A percentile compares a stretch with the other conserved stretches of the same genome.
phyloP scores from a whole-genome alignment of 202 grass and related monocot genomes.

The Elaeis oleifera region DNA sequence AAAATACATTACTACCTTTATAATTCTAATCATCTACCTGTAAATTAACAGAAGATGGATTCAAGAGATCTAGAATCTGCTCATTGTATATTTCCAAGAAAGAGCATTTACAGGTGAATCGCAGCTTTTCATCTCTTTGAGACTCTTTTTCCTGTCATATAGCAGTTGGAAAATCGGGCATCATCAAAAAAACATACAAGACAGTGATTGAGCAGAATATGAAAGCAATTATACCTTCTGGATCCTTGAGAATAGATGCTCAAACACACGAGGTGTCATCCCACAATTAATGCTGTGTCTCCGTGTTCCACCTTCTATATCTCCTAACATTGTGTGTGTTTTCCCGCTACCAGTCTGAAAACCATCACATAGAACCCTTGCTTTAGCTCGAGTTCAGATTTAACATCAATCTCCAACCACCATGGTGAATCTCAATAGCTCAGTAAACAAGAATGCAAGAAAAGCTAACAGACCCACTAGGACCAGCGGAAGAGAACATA shows the following conservation, averaged over 20 bases:
- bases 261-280: slow-evolving; percentile 97
- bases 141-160: slow-evolving; percentile 75
- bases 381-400: too few relatives aligned
- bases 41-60: slow-evolving; percentile 73
- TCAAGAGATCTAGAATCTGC: slow-evolving; percentile 84
- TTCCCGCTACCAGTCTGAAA: slow-evolving; percentile 95
- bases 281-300: slow-evolving; percentile 85
- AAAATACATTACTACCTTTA: neutral
- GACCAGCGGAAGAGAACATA: too few relatives aligned
- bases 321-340: slow-evolving; percentile 96
- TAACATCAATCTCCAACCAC: too few relatives aligned
- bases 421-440: too few relatives aligned
- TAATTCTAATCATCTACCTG: slow-evolving; percentile 43
- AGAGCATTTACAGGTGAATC: slow-evolving; percentile 92
- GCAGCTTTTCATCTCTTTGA: slow-evolving; percentile 74
- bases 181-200: neutral
- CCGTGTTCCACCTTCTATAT: slow-evolving; percentile 84
- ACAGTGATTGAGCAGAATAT: slow-evolving; percentile 3
- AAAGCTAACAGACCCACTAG: too few relatives aligned
- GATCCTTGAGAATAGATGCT: slow-evolving; percentile 85
- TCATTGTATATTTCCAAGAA: slow-evolving; percentile 99
- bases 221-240: slow-evolving; percentile 53
- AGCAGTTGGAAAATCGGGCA: slow-evolving; percentile 11
- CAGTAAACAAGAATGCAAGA: too few relatives aligned
- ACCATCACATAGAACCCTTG: neutral